Evolutionary conservation across 345 rosid genomes (phyloP), one percentile per base, ranked within the genome.

Genomic region (Eutrema heterophyllum): DNA sequence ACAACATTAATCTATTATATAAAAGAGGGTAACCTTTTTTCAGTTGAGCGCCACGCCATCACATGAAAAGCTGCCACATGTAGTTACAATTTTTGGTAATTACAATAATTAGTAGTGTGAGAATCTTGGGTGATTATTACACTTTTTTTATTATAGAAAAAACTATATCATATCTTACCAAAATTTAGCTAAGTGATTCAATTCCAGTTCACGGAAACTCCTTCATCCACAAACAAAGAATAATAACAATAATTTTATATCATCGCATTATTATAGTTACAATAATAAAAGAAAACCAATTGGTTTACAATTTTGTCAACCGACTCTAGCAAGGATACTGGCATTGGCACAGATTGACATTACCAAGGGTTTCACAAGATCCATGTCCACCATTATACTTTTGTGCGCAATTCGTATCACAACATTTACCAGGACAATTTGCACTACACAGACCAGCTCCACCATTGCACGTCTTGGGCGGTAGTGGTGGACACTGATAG

Each of bases 281-380:
- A 41, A 15, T 40, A 53, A 26, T 15, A 33, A 38, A 5, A 36
- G 48, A 38, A 16, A 41, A 16, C 14, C 7, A 54, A 0, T 6
- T 14, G 9, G 35, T 57, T 14, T 26, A 70, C 26, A 35, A 4
- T 33, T 24, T 32, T 3, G n/a, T 36, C 18, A 58, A 59, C 18
- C 40, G 63, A 1, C 2, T 60, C 33, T 56, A 76, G 13, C 80
- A 76, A 39, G 76, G 60, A 5, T 76, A 76, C 14, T 54, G 9
- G 3, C 80, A 77, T 77, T 71, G 80, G 50, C 77, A 77, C 24
- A 77, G 57, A 50, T 9, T 40, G 55, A 0, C 0, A 8, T 8
- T 40, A 30, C 63, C 80, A 50, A 77, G 36, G 14, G 30, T 11
- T 7, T 6, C 6, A 58, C 80, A 77, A 71, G 6, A 38, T 21